Base-by-base conservation (phyloP, 2,329 filamentous ascomycete genomes). In the Paradendryphiella salina region DNA sequence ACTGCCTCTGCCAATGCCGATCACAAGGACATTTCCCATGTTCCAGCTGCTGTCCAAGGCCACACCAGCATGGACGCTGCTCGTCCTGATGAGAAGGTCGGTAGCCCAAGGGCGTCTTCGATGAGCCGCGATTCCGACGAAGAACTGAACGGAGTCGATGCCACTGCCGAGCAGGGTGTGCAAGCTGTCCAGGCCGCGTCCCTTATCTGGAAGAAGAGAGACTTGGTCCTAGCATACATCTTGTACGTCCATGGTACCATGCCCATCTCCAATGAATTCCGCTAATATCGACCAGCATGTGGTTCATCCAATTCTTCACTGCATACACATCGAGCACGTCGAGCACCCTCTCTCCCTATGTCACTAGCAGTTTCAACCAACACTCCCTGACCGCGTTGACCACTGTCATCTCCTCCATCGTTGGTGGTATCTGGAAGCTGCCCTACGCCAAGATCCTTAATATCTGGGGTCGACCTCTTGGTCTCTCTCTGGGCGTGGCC, bases 231-330 rank as follows among this genome's bases (percentile, higher is more conserved):
- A 11, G 64, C 63, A 8, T 71, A 69, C 42, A 54, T 68, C 45
- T 56, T 63, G 67, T 70, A 57, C 50, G 65, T 57, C 20, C 3
- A 14, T 4, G 7, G 7, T 11, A 13, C 20, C 13, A 6, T 3
- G 6, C 14, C 8, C 3, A 38, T 10, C 9, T 32, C 3, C 3
- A 28, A 6, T 33, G 10, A 3, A 42, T n/a, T 5, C 3, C 15
- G 26, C 57, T 67, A 45, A 69, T 52, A 28, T 4, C 7, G 1
- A 2, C 6, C 33, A 70, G 67, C 23, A 64, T 71, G 57, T 71
- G 67, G 67, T 33, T 58, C 43, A 77, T 77, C 32, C 73, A 79
- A 18, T 80, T 77, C 64, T 74, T 78, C 60, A 79, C 81, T 47
- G 76, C 75, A 17, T 69, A 80, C 48, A 69, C 77, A 43, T 67